These are phyloP conservation scores for Vigna unguiculata DNA, from an alignment of 306 rosid species.

Conservation along the genomic window DNA sequence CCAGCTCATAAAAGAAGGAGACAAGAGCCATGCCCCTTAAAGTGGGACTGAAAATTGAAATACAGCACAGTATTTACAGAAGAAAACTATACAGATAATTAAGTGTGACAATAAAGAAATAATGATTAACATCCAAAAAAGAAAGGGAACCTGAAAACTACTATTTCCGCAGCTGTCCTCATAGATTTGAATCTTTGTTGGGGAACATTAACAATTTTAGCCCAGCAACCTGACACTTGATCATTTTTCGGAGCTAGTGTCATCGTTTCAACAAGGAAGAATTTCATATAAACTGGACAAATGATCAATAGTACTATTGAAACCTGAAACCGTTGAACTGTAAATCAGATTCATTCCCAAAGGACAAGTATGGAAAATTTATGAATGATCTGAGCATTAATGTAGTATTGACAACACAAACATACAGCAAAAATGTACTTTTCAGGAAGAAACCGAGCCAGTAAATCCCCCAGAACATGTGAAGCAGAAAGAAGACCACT, in stretches of 20 bases:
- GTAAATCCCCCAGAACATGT: slow-evolving; percentile 64
- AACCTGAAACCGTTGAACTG: slow-evolving; percentile 60
- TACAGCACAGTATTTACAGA: slow-evolving; percentile 16
- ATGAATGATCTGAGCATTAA: slow-evolving; percentile 7
- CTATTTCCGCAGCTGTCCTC: slow-evolving; percentile 68
- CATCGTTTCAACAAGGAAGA: slow-evolving; percentile 73
- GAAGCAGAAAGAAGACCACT: slow-evolving; percentile 72
- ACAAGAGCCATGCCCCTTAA: slow-evolving; percentile 74
- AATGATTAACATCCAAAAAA: not conserved
- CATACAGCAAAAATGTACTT: slow-evolving; percentile 62
- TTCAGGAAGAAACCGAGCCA: slow-evolving; percentile 67
- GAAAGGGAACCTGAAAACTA: slow-evolving; percentile 59
- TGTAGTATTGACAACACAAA: not conserved
- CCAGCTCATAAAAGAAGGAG: slow-evolving; percentile 80
- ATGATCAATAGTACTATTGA: slow-evolving; percentile 65
- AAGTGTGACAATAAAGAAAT: not conserved
- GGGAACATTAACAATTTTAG: slow-evolving; percentile 52
- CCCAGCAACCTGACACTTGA: slow-evolving; percentile 49
- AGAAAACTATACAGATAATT: slow-evolving; percentile 11
- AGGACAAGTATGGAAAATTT: slow-evolving; percentile 23
- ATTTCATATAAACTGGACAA: slow-evolving; percentile 70
- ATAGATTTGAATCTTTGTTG: slow-evolving; percentile 62
- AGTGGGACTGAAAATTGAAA: slow-evolving; percentile 66
- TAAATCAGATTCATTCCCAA: slow-evolving; percentile 9
- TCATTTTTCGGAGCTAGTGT: slow-evolving; percentile 41